Evolutionary conservation across 495 filamentous ascomycete genomes (phyloP).

Genomic region (Amphirosellinia nigrospora): DNA sequence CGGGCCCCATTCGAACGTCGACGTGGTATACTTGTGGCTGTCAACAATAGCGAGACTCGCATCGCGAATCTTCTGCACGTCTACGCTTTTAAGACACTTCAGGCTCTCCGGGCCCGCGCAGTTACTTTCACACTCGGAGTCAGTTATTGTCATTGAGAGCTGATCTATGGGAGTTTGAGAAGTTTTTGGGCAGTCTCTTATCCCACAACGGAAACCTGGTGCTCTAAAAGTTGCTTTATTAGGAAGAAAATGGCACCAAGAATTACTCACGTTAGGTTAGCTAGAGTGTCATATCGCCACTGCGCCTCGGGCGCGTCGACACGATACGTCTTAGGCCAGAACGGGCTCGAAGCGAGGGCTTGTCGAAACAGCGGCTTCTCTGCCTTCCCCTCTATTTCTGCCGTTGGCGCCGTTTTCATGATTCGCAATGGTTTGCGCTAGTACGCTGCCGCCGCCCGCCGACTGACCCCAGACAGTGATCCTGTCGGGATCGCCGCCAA

Average conservation of each 20-base stretch:
- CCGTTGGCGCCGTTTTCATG: slow-evolving; percentile 25
- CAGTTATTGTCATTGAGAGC: too few relatives aligned
- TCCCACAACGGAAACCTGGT: too few relatives aligned
- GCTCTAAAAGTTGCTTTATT: too few relatives aligned
- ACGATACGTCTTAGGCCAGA: slow-evolving; percentile 65
- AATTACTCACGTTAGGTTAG: slow-evolving; percentile 53
- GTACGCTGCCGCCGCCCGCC: slow-evolving; percentile 62
- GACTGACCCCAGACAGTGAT: slow-evolving; percentile 51
- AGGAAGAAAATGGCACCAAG: too few relatives aligned
- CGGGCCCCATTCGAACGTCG: slow-evolving; percentile 63
- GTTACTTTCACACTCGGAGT: too few relatives aligned
- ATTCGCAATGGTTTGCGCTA: slow-evolving; percentile 44
- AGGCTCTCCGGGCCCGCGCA: slow-evolving; percentile 52
- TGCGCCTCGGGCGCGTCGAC: slow-evolving; percentile 58
- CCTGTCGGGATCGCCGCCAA: slow-evolving; percentile 49
- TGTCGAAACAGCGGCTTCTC: slow-evolving; percentile 47
- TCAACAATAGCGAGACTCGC: slow-evolving; percentile 52
- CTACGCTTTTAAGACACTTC: slow-evolving; percentile 55
- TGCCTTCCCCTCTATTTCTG: slow-evolving; percentile 20
- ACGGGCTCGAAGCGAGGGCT: slow-evolving; percentile 65
- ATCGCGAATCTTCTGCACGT: slow-evolving; percentile 56
- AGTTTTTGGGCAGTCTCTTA: too few relatives aligned
- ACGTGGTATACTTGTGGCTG: slow-evolving; percentile 57
- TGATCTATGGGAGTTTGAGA: too few relatives aligned
- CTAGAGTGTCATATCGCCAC: slow-evolving; percentile 53